Base-by-base conservation (phyloP, 2,329 filamentous ascomycete species). In the Pestalotiopsis sp. region DNA sequence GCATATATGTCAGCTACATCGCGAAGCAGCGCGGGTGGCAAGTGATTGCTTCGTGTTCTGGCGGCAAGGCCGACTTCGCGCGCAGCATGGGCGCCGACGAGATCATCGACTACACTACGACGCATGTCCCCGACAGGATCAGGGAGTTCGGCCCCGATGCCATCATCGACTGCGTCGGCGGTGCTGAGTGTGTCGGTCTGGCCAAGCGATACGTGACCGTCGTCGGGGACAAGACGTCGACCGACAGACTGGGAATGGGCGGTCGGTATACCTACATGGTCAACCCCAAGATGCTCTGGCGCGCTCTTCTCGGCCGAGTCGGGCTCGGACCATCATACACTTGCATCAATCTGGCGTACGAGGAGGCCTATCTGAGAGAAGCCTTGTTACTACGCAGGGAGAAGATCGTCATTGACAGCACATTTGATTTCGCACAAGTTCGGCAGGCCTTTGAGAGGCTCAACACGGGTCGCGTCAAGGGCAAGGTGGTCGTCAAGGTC, bases 351-450 rank as follows among this genome's bases (percentile, higher is more conserved):
- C 41, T 67, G 20, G 60, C 52, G 4, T 25, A 64, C n/a, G 17
- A 45, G 12, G 11, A n/a, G 11, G 25, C 27, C 4, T 64, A 58
- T 9, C 58, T 67, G 27, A 52, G 63, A 38, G 66, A 41, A 9
- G 45, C 23, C 13, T 23, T 58, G 39, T 13, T 12, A 2, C 52
- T 67, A 25, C 27, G 23, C 45, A 39, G 25, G 23, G 55, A 65
- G 3, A 61, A 68, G 12, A 55, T 68, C 38, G 31, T 65, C n/a
- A 65, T 68, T 39, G 69, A 70, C 27, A 69, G 65, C 41, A 45
- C 52, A 1, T 70, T 62, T 39, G n/a, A 23, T 20, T 62, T 62
- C 14, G 58, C 31, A 9, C 31, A 36, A 9, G 31, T 36, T 36
- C 31, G 45, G 45, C 7, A 52, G 20, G 45, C 17, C 20, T n/a